A percentile compares a stretch with the other conserved stretches of the same genome.
phyloP scores from a whole-genome alignment of 1,284 basidiomycete species.

The Chiua sp. region DNA sequence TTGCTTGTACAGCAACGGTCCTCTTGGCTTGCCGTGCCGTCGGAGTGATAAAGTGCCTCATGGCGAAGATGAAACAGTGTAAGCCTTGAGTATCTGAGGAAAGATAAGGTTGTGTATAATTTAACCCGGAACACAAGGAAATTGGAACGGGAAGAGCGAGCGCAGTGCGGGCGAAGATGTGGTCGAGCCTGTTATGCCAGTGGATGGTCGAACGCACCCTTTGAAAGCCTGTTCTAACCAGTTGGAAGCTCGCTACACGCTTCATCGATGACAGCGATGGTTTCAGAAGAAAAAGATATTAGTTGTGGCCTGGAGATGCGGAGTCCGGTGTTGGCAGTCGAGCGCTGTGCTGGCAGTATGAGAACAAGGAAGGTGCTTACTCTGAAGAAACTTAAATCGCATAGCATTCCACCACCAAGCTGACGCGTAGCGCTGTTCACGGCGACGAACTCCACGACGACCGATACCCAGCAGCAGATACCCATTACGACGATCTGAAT shows the following conservation, averaged over 20 bases:
- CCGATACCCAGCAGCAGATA: conserved; percentile 27
- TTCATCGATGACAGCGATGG: too few species aligned
- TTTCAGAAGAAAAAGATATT: too few species aligned
- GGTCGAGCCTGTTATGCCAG: not conserved
- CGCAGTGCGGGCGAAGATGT: not conserved
- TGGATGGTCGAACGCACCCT: not conserved
- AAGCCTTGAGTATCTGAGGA: not conserved
- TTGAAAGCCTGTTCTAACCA: not conserved
- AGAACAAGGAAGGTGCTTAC: conserved; percentile 6
- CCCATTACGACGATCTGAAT: conserved; percentile 22
- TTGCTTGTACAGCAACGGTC: not conserved
- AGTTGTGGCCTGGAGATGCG: too few species aligned
- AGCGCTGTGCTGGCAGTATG: conserved; percentile 9
- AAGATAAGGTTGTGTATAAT: too few species aligned
- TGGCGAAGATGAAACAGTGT: conserved; percentile 4
- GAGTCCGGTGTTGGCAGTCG: not conserved
- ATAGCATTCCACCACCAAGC: conserved; percentile 14
- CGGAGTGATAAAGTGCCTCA: conserved; percentile 5
- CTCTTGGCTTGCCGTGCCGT: not conserved
- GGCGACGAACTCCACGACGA: conserved; percentile 7
- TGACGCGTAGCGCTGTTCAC: conserved; percentile 1
- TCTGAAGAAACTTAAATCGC: not conserved
- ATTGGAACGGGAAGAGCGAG: too few species aligned
- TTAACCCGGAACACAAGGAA: too few species aligned
- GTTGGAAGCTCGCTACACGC: too few species aligned